These are phyloP conservation scores for Fusarium globosum DNA, from an alignment of 2,329 filamentous ascomycete genomes.

Conservation along the genomic window DNA sequence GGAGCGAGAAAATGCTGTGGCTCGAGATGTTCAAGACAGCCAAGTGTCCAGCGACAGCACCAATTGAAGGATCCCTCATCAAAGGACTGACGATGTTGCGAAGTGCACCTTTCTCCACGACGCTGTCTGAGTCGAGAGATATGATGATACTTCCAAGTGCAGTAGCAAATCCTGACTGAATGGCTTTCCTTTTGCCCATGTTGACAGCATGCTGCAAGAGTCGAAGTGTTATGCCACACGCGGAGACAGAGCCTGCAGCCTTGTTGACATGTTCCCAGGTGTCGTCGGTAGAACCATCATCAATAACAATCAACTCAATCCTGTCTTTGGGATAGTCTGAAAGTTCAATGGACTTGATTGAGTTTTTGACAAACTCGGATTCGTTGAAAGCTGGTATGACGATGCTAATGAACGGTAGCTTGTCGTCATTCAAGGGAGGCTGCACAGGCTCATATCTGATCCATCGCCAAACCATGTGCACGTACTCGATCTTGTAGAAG, in stretches of 20 bases:
- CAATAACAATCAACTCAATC: not conserved
- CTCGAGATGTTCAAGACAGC: not conserved
- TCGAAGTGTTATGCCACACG: not conserved
- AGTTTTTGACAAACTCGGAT: not conserved
- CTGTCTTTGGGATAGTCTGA: not conserved
- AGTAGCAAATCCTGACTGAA: not conserved
- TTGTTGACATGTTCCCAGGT: not conserved
- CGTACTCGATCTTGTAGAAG: not conserved
- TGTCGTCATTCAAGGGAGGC: not conserved
- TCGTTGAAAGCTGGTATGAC: not conserved
- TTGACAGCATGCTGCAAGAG: not conserved
- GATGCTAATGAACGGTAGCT: not conserved
- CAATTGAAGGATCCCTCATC: not conserved
- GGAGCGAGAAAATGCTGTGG: not conserved
- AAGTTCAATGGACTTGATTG: not conserved
- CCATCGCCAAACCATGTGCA: not conserved
- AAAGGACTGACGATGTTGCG: not conserved
- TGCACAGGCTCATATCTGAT: not conserved
- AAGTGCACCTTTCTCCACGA: not conserved
- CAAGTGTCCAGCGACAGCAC: not conserved
- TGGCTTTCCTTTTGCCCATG: not conserved
- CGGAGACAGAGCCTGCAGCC: not conserved
- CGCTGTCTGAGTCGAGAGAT: not conserved
- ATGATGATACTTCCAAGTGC: not conserved
- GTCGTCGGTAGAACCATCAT: not conserved